These are phyloP conservation scores for Rhododendron simsii DNA, from an alignment of 148 eudicot species.

Conservation along the genomic window DNA sequence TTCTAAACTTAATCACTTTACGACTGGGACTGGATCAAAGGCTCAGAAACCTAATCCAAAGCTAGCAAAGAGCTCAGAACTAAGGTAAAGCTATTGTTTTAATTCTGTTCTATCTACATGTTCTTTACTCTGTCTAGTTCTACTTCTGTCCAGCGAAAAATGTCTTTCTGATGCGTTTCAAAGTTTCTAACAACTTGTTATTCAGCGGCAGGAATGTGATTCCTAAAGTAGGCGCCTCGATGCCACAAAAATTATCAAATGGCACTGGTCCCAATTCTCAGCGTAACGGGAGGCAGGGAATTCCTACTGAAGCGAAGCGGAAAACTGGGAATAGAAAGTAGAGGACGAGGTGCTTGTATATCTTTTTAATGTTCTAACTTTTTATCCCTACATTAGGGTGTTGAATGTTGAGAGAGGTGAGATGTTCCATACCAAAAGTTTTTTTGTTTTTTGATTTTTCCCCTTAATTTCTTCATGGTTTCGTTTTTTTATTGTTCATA, in stretches of 20 bases:
- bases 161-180: not conserved
- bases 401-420: conserved; percentile 16
- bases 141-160: not conserved
- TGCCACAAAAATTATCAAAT: conserved; percentile 47
- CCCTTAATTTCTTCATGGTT: not conserved
- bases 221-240: conserved; percentile 44
- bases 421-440: not conserved
- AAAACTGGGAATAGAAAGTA: conserved; percentile 65
- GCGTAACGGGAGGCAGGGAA: conserved; percentile 49
- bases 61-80: conserved; percentile 49
- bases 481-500: conserved; percentile 11
- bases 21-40: conserved; percentile 51
- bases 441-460: not conserved
- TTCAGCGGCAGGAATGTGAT: conserved; percentile 48
- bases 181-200: conserved; percentile 11
- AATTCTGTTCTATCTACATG: not conserved
- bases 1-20: conserved; percentile 51
- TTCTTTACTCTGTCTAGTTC: not conserved
- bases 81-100: conserved; percentile 42
- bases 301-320: conserved; percentile 54
- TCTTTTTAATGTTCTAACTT: conserved; percentile 8
- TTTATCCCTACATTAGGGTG: conserved; percentile 3
- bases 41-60: conserved; percentile 46
- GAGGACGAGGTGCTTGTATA: conserved; percentile 3
- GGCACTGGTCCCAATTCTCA: conserved; percentile 33